Conservation (phyloP, 1,284 basidiomycete genomes). For the Clitocybe nebularis region DNA sequence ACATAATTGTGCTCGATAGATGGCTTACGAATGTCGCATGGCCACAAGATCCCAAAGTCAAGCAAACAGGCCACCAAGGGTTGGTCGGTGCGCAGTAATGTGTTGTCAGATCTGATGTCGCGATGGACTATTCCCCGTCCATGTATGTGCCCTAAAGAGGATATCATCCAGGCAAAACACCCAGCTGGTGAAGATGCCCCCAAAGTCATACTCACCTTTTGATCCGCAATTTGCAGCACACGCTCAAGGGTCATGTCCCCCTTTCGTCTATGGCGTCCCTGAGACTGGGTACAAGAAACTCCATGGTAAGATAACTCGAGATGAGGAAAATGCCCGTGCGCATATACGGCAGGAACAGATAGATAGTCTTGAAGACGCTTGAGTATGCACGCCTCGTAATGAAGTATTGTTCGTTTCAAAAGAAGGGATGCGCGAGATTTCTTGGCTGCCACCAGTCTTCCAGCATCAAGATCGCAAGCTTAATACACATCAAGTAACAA, state of each 20-base stretch:
- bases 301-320: slow-evolving; percentile 2
- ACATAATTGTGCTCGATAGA: background rate
- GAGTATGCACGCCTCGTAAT: slow-evolving; percentile 4
- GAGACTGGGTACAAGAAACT: background rate
- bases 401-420: background rate
- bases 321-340: background rate
- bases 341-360: background rate
- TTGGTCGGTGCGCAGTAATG: slow-evolving; percentile 6
- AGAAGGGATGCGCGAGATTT: slow-evolving; percentile 5
- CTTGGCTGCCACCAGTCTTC: slow-evolving; percentile 8
- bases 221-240: background rate
- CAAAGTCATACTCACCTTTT: too few species aligned
- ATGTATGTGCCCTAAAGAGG: slow-evolving; percentile 13
- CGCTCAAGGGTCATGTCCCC: background rate
- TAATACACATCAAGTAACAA: too few species aligned
- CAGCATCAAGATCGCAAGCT: too few species aligned
- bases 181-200: background rate
- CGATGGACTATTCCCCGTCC: slow-evolving; percentile 10
- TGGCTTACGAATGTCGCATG: too few species aligned
- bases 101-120: slow-evolving; percentile 16
- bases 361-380: slow-evolving; percentile 1
- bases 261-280: background rate
- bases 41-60: slow-evolving; percentile 10
- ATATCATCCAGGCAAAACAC: background rate
- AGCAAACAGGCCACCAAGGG: slow-evolving; percentile 5